Conservation (phyloP, 306 rosid species). For the Cotoneaster glaucophyllus region DNA sequence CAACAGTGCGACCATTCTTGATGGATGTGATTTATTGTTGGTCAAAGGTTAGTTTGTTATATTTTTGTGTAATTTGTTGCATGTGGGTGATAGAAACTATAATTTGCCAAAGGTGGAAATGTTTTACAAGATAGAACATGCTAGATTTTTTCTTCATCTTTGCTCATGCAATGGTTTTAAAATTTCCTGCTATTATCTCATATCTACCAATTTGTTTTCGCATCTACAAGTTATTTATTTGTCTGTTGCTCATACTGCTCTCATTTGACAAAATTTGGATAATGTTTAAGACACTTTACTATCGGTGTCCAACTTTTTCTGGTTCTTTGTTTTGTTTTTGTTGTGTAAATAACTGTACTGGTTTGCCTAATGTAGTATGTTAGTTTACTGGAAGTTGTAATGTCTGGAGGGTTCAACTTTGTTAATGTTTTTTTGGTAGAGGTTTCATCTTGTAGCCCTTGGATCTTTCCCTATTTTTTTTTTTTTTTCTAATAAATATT, state of each 20-base stretch:
- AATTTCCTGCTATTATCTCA: background rate
- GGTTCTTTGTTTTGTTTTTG: background rate
- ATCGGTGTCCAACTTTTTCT: background rate
- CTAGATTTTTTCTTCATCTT: background rate
- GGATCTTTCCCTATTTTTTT: background rate
- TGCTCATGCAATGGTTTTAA: conserved; percentile 1
- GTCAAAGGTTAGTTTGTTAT: conserved; percentile 76
- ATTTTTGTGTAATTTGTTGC: background rate
- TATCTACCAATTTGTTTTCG: background rate
- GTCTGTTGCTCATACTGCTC: background rate
- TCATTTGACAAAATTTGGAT: background rate
- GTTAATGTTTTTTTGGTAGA: background rate
- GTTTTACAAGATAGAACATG: background rate
- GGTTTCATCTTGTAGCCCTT: background rate
- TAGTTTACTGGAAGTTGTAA: background rate
- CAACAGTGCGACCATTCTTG: conserved; percentile 90
- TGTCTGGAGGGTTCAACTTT: background rate
- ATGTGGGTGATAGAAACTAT: background rate
- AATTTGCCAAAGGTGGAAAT: background rate
- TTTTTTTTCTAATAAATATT: background rate
- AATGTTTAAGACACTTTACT: background rate
- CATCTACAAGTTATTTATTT: background rate
- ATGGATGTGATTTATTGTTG: conserved; percentile 96
- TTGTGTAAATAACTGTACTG: background rate
- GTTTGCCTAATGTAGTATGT: background rate